Evolutionary conservation across 352 stramenopile genomes (phyloP).

Genomic region (Pythium periplocum): DNA sequence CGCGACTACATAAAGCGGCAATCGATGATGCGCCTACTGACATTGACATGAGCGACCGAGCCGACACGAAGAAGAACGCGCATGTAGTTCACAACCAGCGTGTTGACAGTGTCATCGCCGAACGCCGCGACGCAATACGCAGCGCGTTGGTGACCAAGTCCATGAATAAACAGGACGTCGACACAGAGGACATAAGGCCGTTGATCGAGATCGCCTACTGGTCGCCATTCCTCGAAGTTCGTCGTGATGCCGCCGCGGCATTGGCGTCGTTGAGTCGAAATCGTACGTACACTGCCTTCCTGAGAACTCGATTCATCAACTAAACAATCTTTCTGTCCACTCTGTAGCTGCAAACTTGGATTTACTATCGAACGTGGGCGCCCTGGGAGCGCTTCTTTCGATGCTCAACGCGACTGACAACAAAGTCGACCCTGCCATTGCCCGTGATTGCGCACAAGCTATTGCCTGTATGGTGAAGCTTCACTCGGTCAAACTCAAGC

Average conservation of each 20-base stretch:
- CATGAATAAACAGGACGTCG: slow-evolving; percentile 48
- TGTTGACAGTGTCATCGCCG: slow-evolving; percentile 9
- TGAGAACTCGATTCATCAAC: neutral
- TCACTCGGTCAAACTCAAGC: slow-evolving; percentile 42
- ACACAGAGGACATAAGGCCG: slow-evolving; percentile 58
- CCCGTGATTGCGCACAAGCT: slow-evolving; percentile 58
- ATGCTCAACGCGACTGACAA: slow-evolving; percentile 53
- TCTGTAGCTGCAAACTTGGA: slow-evolving; percentile 59
- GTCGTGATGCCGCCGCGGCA: slow-evolving; percentile 65
- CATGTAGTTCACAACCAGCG: slow-evolving; percentile 17
- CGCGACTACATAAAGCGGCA: slow-evolving; percentile 16
- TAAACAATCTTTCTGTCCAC: neutral
- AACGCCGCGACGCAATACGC: slow-evolving; percentile 12
- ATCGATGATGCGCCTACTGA: slow-evolving; percentile 2
- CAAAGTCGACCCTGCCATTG: slow-evolving; percentile 51
- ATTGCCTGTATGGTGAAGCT: slow-evolving; percentile 55
- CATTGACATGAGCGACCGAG: slow-evolving; percentile 1
- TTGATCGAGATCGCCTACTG: slow-evolving; percentile 87
- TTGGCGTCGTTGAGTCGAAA: slow-evolving; percentile 75
- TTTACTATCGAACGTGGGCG: slow-evolving; percentile 58
- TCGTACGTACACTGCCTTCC: slow-evolving; percentile 20
- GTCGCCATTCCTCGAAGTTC: slow-evolving; percentile 78
- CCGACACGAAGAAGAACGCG: slow-evolving; percentile 2
- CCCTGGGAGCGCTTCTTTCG: slow-evolving; percentile 66
- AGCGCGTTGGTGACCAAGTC: slow-evolving; percentile 14